phyloP scores from a whole-genome alignment of 2,329 filamentous ascomycete genomes.

The Ceratocystis cubensis region DNA sequence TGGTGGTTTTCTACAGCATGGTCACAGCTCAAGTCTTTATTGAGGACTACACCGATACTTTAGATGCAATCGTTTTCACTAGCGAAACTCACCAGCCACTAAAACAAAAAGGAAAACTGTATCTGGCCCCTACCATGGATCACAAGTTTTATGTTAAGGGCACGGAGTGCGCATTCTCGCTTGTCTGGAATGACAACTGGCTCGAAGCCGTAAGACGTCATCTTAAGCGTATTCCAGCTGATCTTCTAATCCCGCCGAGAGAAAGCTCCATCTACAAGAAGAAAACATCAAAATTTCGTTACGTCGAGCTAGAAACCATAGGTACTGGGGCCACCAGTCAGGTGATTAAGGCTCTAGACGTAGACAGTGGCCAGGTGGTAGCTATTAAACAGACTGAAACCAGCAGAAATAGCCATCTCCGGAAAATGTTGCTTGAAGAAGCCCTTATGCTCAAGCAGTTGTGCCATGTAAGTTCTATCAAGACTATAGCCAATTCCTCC shows the following conservation, averaged over 20 bases:
- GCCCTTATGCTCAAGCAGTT: neutral
- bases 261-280: neutral
- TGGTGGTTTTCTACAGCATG: neutral
- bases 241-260: neutral
- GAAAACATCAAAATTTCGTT: neutral
- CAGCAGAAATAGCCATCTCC: neutral
- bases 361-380: conserved; percentile 8
- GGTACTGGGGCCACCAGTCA: neutral
- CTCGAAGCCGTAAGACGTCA: neutral
- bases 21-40: neutral
- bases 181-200: conserved; percentile 1
- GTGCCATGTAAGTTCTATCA: conserved; percentile 5
- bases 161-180: neutral
- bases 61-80: neutral
- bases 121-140: neutral
- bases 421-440: neutral
- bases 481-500: neutral
- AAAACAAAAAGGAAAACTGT: neutral
- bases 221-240: neutral
- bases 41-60: neutral
- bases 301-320: neutral
- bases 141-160: neutral
- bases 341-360: neutral
- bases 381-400: neutral
- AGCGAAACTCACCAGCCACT: neutral